Conservation (phyloP, 2,329 filamentous ascomycete species). For the Neopestalotiopsis sp. region DNA sequence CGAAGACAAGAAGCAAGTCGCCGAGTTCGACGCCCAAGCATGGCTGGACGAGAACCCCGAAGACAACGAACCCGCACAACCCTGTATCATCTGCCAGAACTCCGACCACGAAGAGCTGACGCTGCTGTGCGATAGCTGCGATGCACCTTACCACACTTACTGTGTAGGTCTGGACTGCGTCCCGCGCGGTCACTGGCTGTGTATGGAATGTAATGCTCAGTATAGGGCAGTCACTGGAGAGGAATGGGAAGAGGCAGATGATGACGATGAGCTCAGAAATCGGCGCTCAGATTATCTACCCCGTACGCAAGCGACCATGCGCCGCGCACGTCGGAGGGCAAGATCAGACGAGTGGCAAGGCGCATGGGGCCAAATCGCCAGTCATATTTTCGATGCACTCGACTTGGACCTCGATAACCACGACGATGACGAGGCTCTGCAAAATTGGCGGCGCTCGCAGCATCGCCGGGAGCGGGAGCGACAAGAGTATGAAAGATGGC, state of each 20-base stretch:
- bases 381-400: slow-evolving; percentile 67
- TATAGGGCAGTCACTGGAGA: slow-evolving; percentile 52
- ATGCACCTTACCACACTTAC: slow-evolving; percentile 88
- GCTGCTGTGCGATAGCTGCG: slow-evolving; percentile 89
- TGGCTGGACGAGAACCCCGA: slow-evolving; percentile 76
- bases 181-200: slow-evolving; percentile 85
- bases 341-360: slow-evolving; percentile 88
- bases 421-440: slow-evolving; percentile 71
- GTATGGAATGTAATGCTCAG: slow-evolving; percentile 70
- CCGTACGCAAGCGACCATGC: slow-evolving; percentile 63
- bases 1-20: slow-evolving; percentile 85
- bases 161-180: slow-evolving; percentile 84
- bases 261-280: slow-evolving; percentile 25
- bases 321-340: slow-evolving; percentile 61
- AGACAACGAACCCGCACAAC: slow-evolving; percentile 70
- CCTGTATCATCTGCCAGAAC: slow-evolving; percentile 84
- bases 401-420: slow-evolving; percentile 85
- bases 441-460: slow-evolving; percentile 58
- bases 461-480: slow-evolving; percentile 55
- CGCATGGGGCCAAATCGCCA: slow-evolving; percentile 74
- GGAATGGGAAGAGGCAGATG: slow-evolving; percentile 39
- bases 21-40: slow-evolving; percentile 81
- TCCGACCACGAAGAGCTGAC: slow-evolving; percentile 83
- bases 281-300: slow-evolving; percentile 46
- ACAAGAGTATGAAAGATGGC: slow-evolving; percentile 75